phyloP scores from a whole-genome alignment of 441 rosid species.

The Populus hybrid region DNA sequence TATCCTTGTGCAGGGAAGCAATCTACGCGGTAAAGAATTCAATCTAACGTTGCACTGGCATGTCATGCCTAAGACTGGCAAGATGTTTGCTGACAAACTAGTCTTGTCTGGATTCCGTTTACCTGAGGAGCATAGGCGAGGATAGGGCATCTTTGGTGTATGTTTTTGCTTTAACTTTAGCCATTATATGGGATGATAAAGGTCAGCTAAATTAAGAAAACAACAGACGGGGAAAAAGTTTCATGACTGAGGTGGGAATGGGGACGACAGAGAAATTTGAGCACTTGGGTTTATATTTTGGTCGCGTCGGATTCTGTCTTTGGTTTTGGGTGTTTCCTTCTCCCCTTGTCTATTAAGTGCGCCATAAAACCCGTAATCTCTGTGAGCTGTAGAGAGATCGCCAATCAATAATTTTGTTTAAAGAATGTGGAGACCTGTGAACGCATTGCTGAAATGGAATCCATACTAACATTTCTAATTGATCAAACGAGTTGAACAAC shows the following conservation, averaged over 20 bases:
- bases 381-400: too few species aligned
- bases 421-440: too few species aligned
- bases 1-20: constrained; percentile 56
- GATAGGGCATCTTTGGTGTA: constrained; percentile 4
- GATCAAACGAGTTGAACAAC: too few species aligned
- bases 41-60: constrained; percentile 98
- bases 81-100: constrained; percentile 81
- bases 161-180: constrained; percentile 33
- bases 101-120: constrained; percentile 78
- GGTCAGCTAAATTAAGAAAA: constrained; percentile 16
- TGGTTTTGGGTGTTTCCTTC: not conserved
- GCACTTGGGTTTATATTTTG: not conserved
- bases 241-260: constrained; percentile 8
- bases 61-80: constrained; percentile 99
- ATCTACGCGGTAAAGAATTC: constrained; percentile 84
- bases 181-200: constrained; percentile 19
- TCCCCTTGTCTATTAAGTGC: not conserved
- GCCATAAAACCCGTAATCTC: not conserved
- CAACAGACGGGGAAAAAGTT: not conserved
- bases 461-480: too few species aligned
- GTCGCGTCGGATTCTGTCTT: not conserved
- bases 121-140: constrained; percentile 75
- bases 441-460: too few species aligned
- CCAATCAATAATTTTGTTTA: too few species aligned
- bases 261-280: constrained; percentile 5